These are phyloP conservation scores for Aspergillus glaucus DNA, from an alignment of 2,329 filamentous ascomycete species.

Conservation along the genomic window DNA sequence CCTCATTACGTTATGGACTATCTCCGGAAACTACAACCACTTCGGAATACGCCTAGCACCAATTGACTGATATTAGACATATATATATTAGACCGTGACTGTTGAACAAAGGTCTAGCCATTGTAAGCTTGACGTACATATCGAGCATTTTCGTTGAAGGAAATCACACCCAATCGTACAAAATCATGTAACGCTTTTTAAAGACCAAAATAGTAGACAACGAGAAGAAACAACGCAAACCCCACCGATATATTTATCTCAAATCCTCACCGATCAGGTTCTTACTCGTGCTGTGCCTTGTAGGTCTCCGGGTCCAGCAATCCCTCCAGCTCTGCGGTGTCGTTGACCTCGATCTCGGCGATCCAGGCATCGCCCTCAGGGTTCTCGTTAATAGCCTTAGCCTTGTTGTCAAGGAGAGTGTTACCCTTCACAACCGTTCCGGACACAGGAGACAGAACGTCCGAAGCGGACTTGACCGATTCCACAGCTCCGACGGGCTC, in stretches of 20 bases:
- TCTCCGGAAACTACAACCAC: too few species aligned
- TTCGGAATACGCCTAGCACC: neutral
- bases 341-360: slow-evolving; percentile 73
- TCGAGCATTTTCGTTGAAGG: slow-evolving; percentile 19
- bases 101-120: slow-evolving; percentile 17
- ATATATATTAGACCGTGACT: slow-evolving; percentile 7
- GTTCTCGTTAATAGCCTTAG: slow-evolving; percentile 78
- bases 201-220: slow-evolving; percentile 1
- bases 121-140: slow-evolving; percentile 10
- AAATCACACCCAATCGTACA: neutral
- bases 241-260: slow-evolving; percentile 1
- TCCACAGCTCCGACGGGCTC: slow-evolving; percentile 92
- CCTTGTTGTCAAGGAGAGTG: slow-evolving; percentile 70
- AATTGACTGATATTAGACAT: neutral
- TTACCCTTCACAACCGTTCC: slow-evolving; percentile 75
- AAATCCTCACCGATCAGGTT: slow-evolving; percentile 17
- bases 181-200: slow-evolving; percentile 4
- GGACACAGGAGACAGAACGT: slow-evolving; percentile 83
- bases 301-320: slow-evolving; percentile 77
- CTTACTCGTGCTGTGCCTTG: slow-evolving; percentile 60
- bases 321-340: slow-evolving; percentile 62
- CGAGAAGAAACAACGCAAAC: neutral
- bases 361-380: slow-evolving; percentile 93
- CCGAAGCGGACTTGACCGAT: slow-evolving; percentile 96
- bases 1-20: neutral